Base-by-base conservation (phyloP, 345 rosid genomes). In the Moringa oleifera region DNA sequence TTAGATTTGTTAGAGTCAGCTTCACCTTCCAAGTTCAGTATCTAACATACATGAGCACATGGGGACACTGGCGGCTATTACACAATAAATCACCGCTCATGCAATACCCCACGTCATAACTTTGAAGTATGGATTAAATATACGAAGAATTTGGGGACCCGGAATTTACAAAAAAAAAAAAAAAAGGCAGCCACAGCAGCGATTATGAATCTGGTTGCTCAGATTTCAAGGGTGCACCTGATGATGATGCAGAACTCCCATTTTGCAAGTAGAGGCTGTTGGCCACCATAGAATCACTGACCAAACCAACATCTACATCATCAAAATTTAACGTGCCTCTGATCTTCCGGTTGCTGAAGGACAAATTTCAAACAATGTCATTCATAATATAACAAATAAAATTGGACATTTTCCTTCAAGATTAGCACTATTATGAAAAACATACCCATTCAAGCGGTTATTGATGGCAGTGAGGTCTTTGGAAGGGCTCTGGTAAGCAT, bases 401-500 rank as follows among this genome's bases (percentile, higher is more conserved):
- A 11, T 33, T 33, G 6, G 5, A 33, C 37, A 33, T 33, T n/a
- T n/a, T n/a, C 5, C 37, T 9, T 33, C 25, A 51, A 20, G 16
- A 25, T 8, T 22, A 62, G 11, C 41, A 59, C 37, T n/a, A n/a
- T n/a, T n/a, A n/a, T n/a, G n/a, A n/a, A 33, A 46, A 33, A 67
- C 37, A 23, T 81, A 94, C 97, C 90, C 70, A 53, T 94, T 94
- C 79, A 94, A 72, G 57, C 84, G 95, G 78, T 84, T 82, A 69
- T 94, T 94, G 60, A 91, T 94, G 58, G 83, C 99, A 15, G 85
- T 82, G 24, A 94, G 79, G 77, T 91, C 97, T 70, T 94, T 94
- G 6, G 99, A 94, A 58, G 99, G 99, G 85, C 99, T 94, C 72
- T 87, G 95, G 71, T 82, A 94, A 20, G 99, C 97, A 56, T 78